Evolutionary conservation across 2,329 filamentous ascomycete species (phyloP), one percentile per base, ranked within the genome.

Genomic region (Claviceps humidiphila): DNA sequence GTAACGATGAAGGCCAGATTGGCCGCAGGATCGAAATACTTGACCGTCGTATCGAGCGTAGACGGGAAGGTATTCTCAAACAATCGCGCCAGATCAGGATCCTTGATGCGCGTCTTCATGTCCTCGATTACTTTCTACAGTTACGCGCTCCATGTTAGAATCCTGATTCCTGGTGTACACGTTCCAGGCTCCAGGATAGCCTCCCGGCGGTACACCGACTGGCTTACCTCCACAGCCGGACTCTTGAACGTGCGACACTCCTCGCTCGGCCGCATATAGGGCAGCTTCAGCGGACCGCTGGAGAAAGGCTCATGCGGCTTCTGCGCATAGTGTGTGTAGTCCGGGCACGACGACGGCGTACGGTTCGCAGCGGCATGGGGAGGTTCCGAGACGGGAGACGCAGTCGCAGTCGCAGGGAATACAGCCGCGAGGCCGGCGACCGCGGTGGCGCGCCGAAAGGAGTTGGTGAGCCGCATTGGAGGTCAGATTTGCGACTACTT

Each of bases 61-160:
- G 89, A 91, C 0, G 87, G 85, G 56, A 86, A 90, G 2, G 85
- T 85, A 64, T 93, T 93, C 60, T 89, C 84, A 63, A 94, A 93
- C 11, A 94, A 72, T 30, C 86, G 80, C 41, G 84, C 86, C 26
- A 94, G 75, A 61, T 93, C 88, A 2, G 71, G 72, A 56, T 77
- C 70, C 43, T 63, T 61, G 50, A 75, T 70, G 5, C 65, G 60
- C 5, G 57, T 55, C 58, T 65, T 69, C 63, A 75, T 68, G n/a
- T 62, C 58, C 11, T 51, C 40, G n/a, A 62, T 61, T 20, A 63
- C 58, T 59, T 58, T 57, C 61, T 63, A 50, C 24, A 26, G n/a
- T 4, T 4, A 6, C 5, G 14, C 24, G 17, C 20, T 5, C 8
- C 5, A 14, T 16, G 13, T 41, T 46, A 50, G 9, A 45, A 39